Base-by-base conservation (phyloP, 2,329 filamentous ascomycete species). In the Fusarium albidum region DNA sequence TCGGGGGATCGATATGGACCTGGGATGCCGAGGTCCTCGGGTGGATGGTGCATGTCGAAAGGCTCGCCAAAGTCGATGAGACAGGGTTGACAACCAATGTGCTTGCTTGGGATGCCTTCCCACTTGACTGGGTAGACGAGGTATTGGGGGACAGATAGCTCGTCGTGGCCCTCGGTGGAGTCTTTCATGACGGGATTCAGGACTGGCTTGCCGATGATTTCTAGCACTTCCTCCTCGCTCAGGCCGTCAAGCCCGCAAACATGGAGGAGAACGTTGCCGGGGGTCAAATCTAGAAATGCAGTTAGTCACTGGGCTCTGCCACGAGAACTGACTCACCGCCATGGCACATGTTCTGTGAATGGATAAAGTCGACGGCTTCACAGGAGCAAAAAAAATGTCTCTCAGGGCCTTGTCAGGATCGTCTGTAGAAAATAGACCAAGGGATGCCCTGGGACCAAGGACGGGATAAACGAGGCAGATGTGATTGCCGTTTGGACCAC, bases 1-100 rank as follows among this genome's bases (percentile, higher is more conserved):
- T 72, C 68, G 1, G 69, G 69, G 1, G 68, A 43, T 35, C 60
- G 53, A 43, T 71, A 69, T 13, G 44, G 18, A 10, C 49, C 35
- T 9, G 68, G 68, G 1, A 62, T 71, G 1, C 65, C 65, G 4
- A 69, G 31, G 27, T 62, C 48, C 9, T 61, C 49, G 10, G 40
- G 47, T 9, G 35, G 37, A 3, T 45, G 13, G 6, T 38, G 12
- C 4, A 43, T 32, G 2, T 37, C 9, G 17, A 54, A 61, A 6
- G 46, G 49, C 37, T 61, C 46, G 21, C 58, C 55, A 40, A 61
- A 59, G 39, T 61, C 55, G 26, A 48, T 55, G 1, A 61, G 10
- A 34, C 49, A 56, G 5, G 55, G 14, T 14, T 46, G 15, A 15
- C 33, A 12, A 5, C 27, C n/a, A 6, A 50, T 46, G 14, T 39